phyloP scores from a whole-genome alignment of 306 rosid genomes.

The Inga laurina region DNA sequence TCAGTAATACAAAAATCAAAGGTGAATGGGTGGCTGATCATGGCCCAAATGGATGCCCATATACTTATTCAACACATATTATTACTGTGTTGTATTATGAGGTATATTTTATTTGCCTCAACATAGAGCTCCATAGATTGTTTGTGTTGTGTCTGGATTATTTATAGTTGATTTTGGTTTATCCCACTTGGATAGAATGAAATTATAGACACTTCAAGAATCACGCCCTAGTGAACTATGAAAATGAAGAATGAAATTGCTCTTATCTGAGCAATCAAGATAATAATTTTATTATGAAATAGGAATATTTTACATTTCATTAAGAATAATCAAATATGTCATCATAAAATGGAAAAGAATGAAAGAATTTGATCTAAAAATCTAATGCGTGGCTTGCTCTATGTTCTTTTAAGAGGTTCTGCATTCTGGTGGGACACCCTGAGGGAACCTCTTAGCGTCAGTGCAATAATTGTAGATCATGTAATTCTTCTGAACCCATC shows the following conservation, averaged over 20 bases:
- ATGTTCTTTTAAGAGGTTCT: background rate
- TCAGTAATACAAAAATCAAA: too few relatives aligned
- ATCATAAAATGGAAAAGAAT: background rate
- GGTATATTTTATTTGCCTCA: background rate
- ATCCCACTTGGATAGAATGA: too few relatives aligned
- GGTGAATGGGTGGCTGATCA: too few relatives aligned
- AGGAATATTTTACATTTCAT: background rate
- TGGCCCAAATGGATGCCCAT: too few relatives aligned
- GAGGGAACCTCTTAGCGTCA: background rate
- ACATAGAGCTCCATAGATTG: background rate
- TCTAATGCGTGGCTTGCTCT: background rate
- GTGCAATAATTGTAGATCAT: background rate
- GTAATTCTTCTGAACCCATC: background rate
- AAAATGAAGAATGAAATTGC: background rate
- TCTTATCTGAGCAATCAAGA: background rate
- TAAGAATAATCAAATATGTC: background rate
- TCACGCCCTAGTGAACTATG: background rate
- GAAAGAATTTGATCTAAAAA: background rate
- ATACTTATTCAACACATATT: too few relatives aligned
- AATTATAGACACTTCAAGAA: background rate
- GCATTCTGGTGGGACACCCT: background rate
- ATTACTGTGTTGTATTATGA: background rate
- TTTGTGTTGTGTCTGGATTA: too few relatives aligned
- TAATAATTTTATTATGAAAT: background rate
- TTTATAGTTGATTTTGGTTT: too few relatives aligned